Percentiles rank a stretch among this genome's conserved stretches.
Evolutionary conservation across 345 rosid species (phyloP).

Genomic region (Nephelium lappaceum): DNA sequence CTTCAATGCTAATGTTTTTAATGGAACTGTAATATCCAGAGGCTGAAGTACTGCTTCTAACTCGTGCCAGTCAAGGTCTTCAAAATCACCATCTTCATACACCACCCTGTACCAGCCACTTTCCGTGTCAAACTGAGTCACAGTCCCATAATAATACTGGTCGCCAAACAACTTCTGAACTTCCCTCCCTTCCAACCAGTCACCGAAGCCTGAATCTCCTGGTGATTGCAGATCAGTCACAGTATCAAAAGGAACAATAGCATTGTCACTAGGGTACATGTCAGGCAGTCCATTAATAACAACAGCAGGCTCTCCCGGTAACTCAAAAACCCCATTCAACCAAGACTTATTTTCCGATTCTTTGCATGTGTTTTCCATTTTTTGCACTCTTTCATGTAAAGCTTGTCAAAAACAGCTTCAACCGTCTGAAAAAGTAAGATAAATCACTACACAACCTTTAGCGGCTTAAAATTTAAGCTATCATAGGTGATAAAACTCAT

Average conservation of each 20-base stretch:
- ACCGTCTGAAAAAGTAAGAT: constrained; percentile 9
- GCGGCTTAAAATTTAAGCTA: not conserved
- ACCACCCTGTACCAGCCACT: constrained; percentile 78
- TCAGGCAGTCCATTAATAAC: constrained; percentile 77
- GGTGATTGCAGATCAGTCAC: constrained; percentile 28
- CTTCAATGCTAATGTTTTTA: constrained; percentile 63
- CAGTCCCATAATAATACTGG: constrained; percentile 52
- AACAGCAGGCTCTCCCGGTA: constrained; percentile 81
- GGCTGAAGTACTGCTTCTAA: constrained; percentile 67
- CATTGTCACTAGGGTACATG: constrained; percentile 23
- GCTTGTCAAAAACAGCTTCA: not conserved
- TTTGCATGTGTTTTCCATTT: constrained; percentile 33
- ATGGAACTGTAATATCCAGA: constrained; percentile 62
- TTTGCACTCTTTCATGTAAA: constrained; percentile 22
- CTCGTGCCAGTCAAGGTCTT: constrained; percentile 84
- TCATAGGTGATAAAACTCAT: not conserved
- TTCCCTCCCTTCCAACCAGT: constrained; percentile 85
- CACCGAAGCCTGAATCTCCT: constrained; percentile 53
- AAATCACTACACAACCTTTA: not conserved
- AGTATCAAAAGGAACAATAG: constrained; percentile 15
- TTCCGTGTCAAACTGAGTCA: constrained; percentile 65
- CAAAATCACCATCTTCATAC: constrained; percentile 85
- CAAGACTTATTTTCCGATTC: constrained; percentile 38
- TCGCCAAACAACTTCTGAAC: constrained; percentile 63
- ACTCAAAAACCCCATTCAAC: constrained; percentile 42